A percentile compares a stretch with the other conserved stretches of the same genome.
These are phyloP conservation scores for Colletotrichum spaethianum DNA, from an alignment of 2,329 filamentous ascomycete species.

Conservation along the genomic window DNA sequence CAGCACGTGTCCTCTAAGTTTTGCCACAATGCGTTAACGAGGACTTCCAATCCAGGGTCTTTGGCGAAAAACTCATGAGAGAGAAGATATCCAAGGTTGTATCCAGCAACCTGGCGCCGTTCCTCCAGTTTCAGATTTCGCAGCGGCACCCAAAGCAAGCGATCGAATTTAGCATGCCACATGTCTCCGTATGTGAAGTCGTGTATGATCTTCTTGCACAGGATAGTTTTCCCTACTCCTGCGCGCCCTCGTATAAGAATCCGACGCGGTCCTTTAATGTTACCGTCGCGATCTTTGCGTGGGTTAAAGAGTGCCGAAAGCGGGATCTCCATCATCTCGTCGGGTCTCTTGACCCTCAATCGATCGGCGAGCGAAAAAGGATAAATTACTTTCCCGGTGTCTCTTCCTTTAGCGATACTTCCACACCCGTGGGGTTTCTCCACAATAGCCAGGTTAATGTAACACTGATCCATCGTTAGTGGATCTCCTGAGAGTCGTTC, in stretches of 20 bases:
- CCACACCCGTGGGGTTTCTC: constrained; percentile 44
- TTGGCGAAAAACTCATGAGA: neutral
- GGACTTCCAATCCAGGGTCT: neutral
- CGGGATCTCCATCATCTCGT: neutral
- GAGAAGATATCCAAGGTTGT: neutral
- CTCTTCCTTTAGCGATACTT: neutral
- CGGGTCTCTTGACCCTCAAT: neutral
- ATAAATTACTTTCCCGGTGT: neutral
- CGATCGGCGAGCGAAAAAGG: neutral
- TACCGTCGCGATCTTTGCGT: neutral
- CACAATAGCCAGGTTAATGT: constrained; percentile 57
- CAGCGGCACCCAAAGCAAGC: constrained; percentile 54
- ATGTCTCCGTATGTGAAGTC: constrained; percentile 45
- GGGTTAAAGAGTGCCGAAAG: neutral
- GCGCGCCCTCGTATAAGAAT: constrained; percentile 51
- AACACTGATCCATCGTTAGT: constrained; percentile 54
- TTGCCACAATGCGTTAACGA: too few species aligned
- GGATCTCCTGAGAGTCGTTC: constrained; percentile 52
- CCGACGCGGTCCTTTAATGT: neutral
- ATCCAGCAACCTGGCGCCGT: neutral
- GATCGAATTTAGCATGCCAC: constrained; percentile 49
- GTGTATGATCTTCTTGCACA: constrained; percentile 56
- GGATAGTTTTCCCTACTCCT: constrained; percentile 55
- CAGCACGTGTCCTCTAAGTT: too few species aligned
- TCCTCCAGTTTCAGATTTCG: constrained; percentile 44